Base-by-base conservation (phyloP, 441 rosid genomes). In the Bocquillonia castaneifolia region DNA sequence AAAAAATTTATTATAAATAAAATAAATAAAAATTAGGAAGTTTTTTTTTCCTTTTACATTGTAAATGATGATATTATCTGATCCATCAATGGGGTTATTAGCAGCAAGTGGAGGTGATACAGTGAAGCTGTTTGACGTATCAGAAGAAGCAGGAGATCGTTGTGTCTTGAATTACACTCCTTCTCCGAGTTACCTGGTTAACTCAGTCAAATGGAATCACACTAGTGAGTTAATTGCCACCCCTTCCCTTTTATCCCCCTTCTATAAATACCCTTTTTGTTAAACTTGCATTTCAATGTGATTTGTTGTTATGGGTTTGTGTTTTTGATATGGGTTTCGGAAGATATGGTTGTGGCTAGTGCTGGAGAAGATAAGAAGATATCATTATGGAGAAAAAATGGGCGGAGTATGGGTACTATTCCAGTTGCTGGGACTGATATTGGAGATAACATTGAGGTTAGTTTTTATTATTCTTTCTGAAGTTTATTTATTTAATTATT, bases 291-390 rank as follows among this genome's bases (percentile, higher is more conserved):
- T 22, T 59, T 28, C n/a, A n/a, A n/a, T n/a, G 2, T n/a, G 18
- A 39, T 23, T n/a, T 28, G 17, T 22, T 12, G 31, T 64, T 42
- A 17, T 31, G 34, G 42, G 10, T 26, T 45, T 71, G 48, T 4
- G 2, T 34, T 36, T 22, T 55, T 23, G 0, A 60, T 58, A 55
- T 53, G 72, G 34, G 25, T 28, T 71, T 66, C 18, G 55, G 77
- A 81, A 94, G 97, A 88, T 88, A 84, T 94, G 71, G 97, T 92
- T 40, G 84, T 91, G 72, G 99, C 96, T 23, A 92, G 97, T 83
- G 87, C 94, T 2, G 97, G 99, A 66, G 99, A 92, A 40, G 99
- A 92, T 69, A 88, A 88, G 88, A 90, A 81, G 85, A 92, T 94
- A 68, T 90, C 99, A 0, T 22, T 91, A 45, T 88, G 97, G 96